phyloP scores from a whole-genome alignment of 1,284 basidiomycete genomes.

The Trichosporon ovoides region DNA sequence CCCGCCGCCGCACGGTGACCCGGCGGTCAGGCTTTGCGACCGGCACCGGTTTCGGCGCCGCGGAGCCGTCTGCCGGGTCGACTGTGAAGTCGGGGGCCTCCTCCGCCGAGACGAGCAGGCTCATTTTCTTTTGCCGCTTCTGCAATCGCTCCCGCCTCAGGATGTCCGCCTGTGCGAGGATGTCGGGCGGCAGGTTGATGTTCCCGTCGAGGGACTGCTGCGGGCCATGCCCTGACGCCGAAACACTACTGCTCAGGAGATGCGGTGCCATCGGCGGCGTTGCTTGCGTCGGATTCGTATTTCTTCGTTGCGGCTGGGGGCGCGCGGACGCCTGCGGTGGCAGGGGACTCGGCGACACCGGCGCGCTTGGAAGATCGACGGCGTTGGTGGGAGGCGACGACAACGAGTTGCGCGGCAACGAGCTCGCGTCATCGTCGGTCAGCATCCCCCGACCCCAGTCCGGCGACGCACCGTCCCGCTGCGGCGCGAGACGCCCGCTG shows the following conservation, averaged over 20 bases:
- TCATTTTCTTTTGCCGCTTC: constrained; percentile 53
- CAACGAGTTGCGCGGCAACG: constrained; percentile 1
- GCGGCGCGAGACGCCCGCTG: constrained; percentile 28
- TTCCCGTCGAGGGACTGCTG: background rate
- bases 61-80: constrained; percentile 21
- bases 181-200: constrained; percentile 52
- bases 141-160: constrained; percentile 68
- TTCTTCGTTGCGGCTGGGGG: constrained; percentile 30
- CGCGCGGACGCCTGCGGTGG: background rate
- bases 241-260: background rate
- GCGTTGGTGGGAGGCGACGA: background rate
- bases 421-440: background rate
- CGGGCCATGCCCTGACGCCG: background rate
- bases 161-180: constrained; percentile 73
- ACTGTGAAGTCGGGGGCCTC: constrained; percentile 45
- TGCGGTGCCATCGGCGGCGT: constrained; percentile 9
- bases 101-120: constrained; percentile 28
- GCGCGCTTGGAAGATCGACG: background rate
- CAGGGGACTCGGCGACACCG: background rate
- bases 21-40: background rate
- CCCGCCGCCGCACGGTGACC: constrained; percentile 11
- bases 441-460: background rate
- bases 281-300: constrained; percentile 31
- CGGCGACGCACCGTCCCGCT: constrained; percentile 12
- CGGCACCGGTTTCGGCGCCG: constrained; percentile 17